Percentiles rank a stretch among this genome's conserved stretches.
These are phyloP conservation scores for Citrullus colocynthis DNA, from an alignment of 306 rosid genomes.

Conservation along the genomic window DNA sequence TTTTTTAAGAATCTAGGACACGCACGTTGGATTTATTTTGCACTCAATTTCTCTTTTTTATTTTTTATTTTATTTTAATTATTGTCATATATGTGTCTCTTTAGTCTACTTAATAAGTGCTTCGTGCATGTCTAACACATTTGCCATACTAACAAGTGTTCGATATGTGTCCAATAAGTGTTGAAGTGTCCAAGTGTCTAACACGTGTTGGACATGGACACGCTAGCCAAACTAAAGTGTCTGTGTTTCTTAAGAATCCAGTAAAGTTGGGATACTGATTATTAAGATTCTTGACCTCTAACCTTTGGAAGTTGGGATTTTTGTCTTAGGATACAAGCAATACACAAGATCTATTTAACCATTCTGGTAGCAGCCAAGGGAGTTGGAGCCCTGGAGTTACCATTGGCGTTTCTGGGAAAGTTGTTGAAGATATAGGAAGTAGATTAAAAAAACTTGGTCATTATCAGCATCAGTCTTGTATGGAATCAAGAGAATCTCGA, in stretches of 20 bases:
- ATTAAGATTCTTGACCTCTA: neutral
- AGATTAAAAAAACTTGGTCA: slow-evolving; percentile 25
- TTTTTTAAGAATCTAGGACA: too few relatives aligned
- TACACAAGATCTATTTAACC: slow-evolving; percentile 27
- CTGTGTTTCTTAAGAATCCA: too few relatives aligned
- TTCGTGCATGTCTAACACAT: neutral
- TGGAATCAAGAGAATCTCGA: slow-evolving; percentile 26
- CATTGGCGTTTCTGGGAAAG: slow-evolving; percentile 26
- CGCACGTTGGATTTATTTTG: too few relatives aligned
- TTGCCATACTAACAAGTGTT: neutral
- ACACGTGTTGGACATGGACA: neutral
- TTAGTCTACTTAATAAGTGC: too few relatives aligned
- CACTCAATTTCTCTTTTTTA: too few relatives aligned
- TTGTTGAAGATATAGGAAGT: slow-evolving; percentile 28
- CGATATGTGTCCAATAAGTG: neutral
- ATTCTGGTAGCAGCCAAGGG: slow-evolving; percentile 63
- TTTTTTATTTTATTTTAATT: too few relatives aligned
- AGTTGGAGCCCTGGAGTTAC: slow-evolving; percentile 70
- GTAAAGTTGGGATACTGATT: too few relatives aligned
- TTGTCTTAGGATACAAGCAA: slow-evolving; percentile 28
- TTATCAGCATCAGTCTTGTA: slow-evolving; percentile 15
- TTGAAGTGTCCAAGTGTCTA: neutral
- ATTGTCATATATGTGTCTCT: too few relatives aligned
- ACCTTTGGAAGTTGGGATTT: slow-evolving; percentile 6
- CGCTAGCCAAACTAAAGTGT: neutral